These are phyloP conservation scores for Talaromyces sp. DNA, from an alignment of 2,329 filamentous ascomycete genomes.

Conservation along the genomic window DNA sequence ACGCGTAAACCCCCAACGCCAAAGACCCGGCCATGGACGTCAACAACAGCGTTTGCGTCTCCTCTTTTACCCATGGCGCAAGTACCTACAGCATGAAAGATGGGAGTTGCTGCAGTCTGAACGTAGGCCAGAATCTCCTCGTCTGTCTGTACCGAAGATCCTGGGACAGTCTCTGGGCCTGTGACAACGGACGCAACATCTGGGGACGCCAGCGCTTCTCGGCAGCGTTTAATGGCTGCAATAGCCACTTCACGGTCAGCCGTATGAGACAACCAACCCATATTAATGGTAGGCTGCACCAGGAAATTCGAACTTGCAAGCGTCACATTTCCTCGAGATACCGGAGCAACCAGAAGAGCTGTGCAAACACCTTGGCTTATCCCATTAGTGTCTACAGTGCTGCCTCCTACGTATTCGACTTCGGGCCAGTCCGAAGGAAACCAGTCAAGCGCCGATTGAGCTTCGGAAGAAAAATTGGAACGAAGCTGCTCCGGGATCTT, in stretches of 20 bases:
- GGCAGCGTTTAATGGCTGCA: conserved; percentile 39
- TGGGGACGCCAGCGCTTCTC: conserved; percentile 30
- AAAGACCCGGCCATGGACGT: conserved; percentile 23
- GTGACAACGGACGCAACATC: conserved; percentile 26
- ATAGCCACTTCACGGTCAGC: conserved; percentile 44
- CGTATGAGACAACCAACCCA: conserved; percentile 43
- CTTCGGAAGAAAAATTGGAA: too few species aligned
- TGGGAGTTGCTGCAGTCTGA: conserved; percentile 23
- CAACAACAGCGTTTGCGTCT: conserved; percentile 30
- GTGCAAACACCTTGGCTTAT: too few species aligned
- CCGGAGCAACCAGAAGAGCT: conserved; percentile 31
- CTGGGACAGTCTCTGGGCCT: conserved; percentile 36
- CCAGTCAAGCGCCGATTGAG: too few species aligned
- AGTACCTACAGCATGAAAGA: conserved; percentile 32
- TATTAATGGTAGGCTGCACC: conserved; percentile 42
- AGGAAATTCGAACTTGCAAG: conserved; percentile 32
- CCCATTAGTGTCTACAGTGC: too few species aligned
- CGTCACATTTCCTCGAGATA: conserved; percentile 43
- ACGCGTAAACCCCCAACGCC: conserved; percentile 29
- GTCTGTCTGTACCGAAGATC: conserved; percentile 36
- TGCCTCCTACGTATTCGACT: conserved; percentile 24
- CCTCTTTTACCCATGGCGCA: conserved; percentile 32
- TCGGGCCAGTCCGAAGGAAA: conserved; percentile 37
- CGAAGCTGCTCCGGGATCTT: not conserved
- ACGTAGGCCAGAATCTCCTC: conserved; percentile 39